phyloP scores from a whole-genome alignment of 495 filamentous ascomycete genomes.

The Hypoxylon fuscum region DNA sequence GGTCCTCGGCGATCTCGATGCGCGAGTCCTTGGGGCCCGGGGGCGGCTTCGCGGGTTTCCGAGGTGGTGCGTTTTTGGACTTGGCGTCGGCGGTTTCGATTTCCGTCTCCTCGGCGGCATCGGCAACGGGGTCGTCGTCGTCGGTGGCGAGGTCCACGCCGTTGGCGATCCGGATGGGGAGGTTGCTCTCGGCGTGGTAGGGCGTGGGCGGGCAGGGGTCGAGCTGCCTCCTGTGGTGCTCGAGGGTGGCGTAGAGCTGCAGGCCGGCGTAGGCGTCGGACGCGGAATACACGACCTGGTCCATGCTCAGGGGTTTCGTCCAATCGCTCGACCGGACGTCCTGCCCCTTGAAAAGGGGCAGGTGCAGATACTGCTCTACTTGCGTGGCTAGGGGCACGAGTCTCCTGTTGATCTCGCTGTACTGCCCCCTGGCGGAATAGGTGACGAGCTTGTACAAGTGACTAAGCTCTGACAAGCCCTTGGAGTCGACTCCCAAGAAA shows the following conservation, averaged over 20 bases:
- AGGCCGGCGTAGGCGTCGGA: conserved; percentile 84
- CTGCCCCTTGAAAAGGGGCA: conserved; percentile 79
- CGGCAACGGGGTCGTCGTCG: conserved; percentile 21
- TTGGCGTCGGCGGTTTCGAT: conserved; percentile 11
- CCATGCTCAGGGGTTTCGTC: conserved; percentile 64
- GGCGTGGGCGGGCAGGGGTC: conserved; percentile 76
- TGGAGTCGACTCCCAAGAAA: conserved; percentile 68
- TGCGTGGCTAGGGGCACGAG: conserved; percentile 72
- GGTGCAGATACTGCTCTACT: conserved; percentile 72
- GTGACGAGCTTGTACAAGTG: conserved; percentile 80
- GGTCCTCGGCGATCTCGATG: conserved; percentile 48
- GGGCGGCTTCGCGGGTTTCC: conserved; percentile 14
- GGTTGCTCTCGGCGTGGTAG: conserved; percentile 68
- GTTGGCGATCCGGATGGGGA: conserved; percentile 64
- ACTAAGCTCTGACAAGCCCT: conserved; percentile 79
- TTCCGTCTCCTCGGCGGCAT: conserved; percentile 25
- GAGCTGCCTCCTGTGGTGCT: conserved; percentile 70
- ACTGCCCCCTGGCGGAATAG: conserved; percentile 58
- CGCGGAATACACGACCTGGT: conserved; percentile 84
- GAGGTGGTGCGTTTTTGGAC: too few relatives aligned
- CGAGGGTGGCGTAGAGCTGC: conserved; percentile 73
- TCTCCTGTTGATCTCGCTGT: conserved; percentile 67
- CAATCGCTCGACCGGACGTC: conserved; percentile 77
- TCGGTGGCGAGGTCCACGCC: conserved; percentile 39
- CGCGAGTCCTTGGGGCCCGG: conserved; percentile 43